A percentile compares a stretch with the other conserved stretches of the same genome.
phyloP scores from a whole-genome alignment of 768 basidiomycete species.

The Rhizopogon salebrosus region DNA sequence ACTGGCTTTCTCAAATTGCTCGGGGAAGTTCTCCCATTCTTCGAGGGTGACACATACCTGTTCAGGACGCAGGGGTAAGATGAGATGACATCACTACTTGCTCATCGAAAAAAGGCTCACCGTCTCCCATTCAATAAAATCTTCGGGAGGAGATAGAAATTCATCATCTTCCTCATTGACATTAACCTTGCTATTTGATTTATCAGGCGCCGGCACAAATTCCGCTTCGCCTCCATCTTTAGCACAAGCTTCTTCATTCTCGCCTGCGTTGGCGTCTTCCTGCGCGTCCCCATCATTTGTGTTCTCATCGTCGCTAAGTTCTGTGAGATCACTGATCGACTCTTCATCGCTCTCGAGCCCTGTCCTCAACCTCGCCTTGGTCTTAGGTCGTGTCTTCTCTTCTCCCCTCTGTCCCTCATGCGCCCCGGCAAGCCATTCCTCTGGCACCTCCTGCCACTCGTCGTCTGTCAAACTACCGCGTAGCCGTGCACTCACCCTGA shows the following conservation, averaged over 20 bases:
- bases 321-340: slow-evolving; percentile 70
- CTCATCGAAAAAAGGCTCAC: slow-evolving; percentile 40
- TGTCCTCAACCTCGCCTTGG: slow-evolving; percentile 31
- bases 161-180: slow-evolving; percentile 5
- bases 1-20: slow-evolving; percentile 68
- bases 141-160: slow-evolving; percentile 30
- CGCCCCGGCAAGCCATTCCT: slow-evolving; percentile 52
- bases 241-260: slow-evolving; percentile 10
- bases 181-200: not conserved
- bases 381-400: slow-evolving; percentile 11
- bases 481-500: slow-evolving; percentile 62
- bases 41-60: slow-evolving; percentile 79
- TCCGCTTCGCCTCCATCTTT: slow-evolving; percentile 22
- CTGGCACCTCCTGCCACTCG: slow-evolving; percentile 74
- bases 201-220: not conserved
- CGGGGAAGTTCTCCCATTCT: slow-evolving; percentile 82
- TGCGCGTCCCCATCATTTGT: slow-evolving; percentile 12
- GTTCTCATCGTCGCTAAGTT: slow-evolving; percentile 50
- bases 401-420: slow-evolving; percentile 13
- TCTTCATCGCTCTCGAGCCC: slow-evolving; percentile 60
- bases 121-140: slow-evolving; percentile 89
- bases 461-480: slow-evolving; percentile 49
- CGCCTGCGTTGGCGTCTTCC: slow-evolving; percentile 11
- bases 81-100: not conserved
- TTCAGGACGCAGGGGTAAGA: not conserved